These are phyloP conservation scores for Chloris gayana DNA, from an alignment of 176 grass and related monocot species.

Conservation along the genomic window DNA sequence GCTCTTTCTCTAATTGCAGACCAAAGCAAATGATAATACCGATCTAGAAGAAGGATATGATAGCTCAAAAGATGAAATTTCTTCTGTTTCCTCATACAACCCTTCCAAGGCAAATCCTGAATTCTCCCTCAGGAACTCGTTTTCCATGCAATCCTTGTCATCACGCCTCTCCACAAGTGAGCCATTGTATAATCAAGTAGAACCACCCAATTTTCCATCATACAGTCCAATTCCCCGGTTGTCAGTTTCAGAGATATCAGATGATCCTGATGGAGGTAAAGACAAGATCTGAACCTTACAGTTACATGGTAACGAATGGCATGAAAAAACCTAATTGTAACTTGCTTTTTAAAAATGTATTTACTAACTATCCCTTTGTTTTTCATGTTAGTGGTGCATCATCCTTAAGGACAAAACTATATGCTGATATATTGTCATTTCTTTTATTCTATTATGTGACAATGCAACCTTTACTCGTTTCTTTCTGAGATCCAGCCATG, in stretches of 20 bases:
- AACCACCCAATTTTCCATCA: constrained; percentile 51
- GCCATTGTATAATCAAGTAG: constrained; percentile 55
- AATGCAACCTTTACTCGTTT: constrained; percentile 22
- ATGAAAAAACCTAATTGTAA: neutral
- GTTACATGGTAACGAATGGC: too few species aligned
- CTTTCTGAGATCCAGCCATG: constrained; percentile 1
- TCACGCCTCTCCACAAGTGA: constrained; percentile 71
- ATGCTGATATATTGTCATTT: neutral
- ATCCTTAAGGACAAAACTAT: neutral
- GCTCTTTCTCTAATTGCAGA: constrained; percentile 50
- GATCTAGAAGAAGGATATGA: constrained; percentile 96
- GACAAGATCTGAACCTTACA: constrained; percentile 29
- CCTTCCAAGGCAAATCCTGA: constrained; percentile 75
- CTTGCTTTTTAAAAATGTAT: neutral
- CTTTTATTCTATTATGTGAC: constrained; percentile 9
- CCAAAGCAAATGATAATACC: constrained; percentile 72
- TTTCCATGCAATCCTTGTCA: constrained; percentile 73
- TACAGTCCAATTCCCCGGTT: constrained; percentile 71
- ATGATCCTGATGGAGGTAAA: constrained; percentile 79
- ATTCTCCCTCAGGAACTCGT: constrained; percentile 60
- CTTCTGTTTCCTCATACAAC: constrained; percentile 92
- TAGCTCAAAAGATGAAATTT: constrained; percentile 97
- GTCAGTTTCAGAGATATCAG: constrained; percentile 83
- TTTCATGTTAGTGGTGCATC: neutral
- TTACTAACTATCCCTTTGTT: neutral